Evolutionary conservation across 2,329 filamentous ascomycete genomes (phyloP).

Genomic region (Penicillium janthinellum): DNA sequence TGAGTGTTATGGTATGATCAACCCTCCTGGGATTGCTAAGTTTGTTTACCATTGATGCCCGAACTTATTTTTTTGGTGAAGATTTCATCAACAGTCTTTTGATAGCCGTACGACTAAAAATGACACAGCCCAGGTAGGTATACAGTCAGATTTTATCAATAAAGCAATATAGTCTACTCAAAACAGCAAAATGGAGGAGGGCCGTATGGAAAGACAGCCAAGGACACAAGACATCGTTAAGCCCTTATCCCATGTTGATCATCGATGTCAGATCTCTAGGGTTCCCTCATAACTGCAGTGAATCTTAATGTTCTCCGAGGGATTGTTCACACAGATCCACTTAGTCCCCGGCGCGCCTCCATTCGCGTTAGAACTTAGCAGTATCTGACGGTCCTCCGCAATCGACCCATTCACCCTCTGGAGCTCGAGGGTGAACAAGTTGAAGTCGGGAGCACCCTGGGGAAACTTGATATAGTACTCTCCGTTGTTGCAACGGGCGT

Average conservation of each 20-base stretch:
- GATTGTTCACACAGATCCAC: constrained; percentile 24
- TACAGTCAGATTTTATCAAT: too few relatives aligned
- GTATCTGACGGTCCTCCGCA: constrained; percentile 20
- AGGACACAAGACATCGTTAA: background rate
- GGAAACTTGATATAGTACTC: constrained; percentile 31
- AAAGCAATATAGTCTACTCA: background rate
- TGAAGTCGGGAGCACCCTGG: constrained; percentile 20
- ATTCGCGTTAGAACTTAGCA: constrained; percentile 16
- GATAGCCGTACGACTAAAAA: too few relatives aligned
- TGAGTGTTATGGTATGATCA: too few relatives aligned
- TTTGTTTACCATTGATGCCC: too few relatives aligned
- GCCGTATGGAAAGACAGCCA: background rate
- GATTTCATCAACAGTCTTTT: too few relatives aligned
- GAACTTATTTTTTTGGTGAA: too few relatives aligned
- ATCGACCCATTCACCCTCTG: constrained; percentile 24
- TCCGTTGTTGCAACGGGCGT: constrained; percentile 27
- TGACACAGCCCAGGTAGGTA: too few relatives aligned
- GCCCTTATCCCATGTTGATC: too few relatives aligned
- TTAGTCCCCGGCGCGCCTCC: constrained; percentile 17
- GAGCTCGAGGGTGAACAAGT: constrained; percentile 24
- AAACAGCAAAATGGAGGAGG: background rate
- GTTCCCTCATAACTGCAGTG: constrained; percentile 21
- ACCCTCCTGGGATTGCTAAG: too few relatives aligned
- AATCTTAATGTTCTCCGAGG: constrained; percentile 9
- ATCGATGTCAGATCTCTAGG: constrained; percentile 14